These are phyloP conservation scores for Salix viminalis DNA, from an alignment of 345 rosid species.

Conservation along the genomic window DNA sequence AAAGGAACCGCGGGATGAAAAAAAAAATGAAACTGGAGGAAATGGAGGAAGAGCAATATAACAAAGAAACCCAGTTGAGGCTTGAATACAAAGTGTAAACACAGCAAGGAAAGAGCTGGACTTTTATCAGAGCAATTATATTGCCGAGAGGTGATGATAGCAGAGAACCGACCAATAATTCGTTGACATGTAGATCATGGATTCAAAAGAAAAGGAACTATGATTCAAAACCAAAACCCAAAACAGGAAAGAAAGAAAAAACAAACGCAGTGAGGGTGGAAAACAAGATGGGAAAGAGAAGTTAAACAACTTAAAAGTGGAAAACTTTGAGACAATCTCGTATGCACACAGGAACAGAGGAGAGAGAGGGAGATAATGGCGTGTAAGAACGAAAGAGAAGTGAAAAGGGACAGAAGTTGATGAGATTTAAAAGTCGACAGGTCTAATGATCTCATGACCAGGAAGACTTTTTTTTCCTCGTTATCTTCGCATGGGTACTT, in stretches of 20 bases:
- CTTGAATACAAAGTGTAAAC: background rate
- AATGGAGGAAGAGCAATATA: background rate
- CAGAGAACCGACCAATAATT: background rate
- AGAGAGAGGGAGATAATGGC: constrained; percentile 6
- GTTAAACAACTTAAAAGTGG: background rate
- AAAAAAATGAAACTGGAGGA: background rate
- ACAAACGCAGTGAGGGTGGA: background rate
- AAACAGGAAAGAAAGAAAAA: no score
- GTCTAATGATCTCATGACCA: no score
- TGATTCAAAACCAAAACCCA: background rate
- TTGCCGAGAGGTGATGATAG: background rate
- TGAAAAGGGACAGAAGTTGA: constrained; percentile 22
- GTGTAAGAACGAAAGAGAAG: background rate
- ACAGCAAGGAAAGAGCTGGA: background rate
- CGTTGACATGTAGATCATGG: background rate
- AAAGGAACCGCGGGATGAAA: background rate
- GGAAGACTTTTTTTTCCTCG: no score
- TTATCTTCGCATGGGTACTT: no score
- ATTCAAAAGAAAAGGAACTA: background rate
- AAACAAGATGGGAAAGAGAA: background rate
- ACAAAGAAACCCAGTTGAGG: constrained; percentile 6
- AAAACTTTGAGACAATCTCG: background rate
- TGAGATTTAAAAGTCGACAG: background rate
- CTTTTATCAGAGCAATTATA: background rate
- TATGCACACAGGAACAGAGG: no score